Evolutionary conservation across 2,329 filamentous ascomycete genomes (phyloP).

Genomic region (Pseudogymnoascus sp.): DNA sequence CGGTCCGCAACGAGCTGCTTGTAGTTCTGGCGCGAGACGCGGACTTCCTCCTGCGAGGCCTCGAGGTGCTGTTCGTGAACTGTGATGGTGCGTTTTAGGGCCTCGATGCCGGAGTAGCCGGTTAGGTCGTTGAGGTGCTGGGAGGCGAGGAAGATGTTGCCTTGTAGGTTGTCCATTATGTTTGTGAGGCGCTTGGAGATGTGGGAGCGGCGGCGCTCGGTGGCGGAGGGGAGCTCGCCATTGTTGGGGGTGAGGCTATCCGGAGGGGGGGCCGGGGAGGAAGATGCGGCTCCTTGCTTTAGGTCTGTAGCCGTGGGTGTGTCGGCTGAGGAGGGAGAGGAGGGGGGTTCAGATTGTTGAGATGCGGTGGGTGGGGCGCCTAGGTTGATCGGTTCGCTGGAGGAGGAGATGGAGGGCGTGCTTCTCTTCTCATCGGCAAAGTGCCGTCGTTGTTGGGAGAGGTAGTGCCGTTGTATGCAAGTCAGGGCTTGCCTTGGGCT

Average conservation of each 20-base stretch:
- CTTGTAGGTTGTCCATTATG: slow-evolving; percentile 84
- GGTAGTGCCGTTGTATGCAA: slow-evolving; percentile 36
- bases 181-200: slow-evolving; percentile 46
- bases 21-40: slow-evolving; percentile 64
- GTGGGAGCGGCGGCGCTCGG: slow-evolving; percentile 35
- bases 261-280: not conserved
- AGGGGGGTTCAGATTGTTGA: slow-evolving; percentile 9
- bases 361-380: slow-evolving; percentile 10
- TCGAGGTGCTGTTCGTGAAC: slow-evolving; percentile 51
- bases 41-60: slow-evolving; percentile 55
- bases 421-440: slow-evolving; percentile 26
- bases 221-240: slow-evolving; percentile 37
- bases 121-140: slow-evolving; percentile 90
- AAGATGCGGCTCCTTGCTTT: not conserved
- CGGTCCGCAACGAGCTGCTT: slow-evolving; percentile 76
- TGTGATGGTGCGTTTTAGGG: slow-evolving; percentile 70
- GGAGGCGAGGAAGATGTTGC: slow-evolving; percentile 74
- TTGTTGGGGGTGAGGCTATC: not conserved
- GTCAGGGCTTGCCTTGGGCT: slow-evolving; percentile 22
- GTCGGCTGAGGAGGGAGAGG: slow-evolving; percentile 1
- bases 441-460: slow-evolving; percentile 19
- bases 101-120: slow-evolving; percentile 85
- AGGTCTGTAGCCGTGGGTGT: slow-evolving; percentile 5
- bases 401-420: slow-evolving; percentile 12
- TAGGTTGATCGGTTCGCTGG: slow-evolving; percentile 8